Conservation (phyloP, 805 yeast species). For the Ogataea allantospora region DNA sequence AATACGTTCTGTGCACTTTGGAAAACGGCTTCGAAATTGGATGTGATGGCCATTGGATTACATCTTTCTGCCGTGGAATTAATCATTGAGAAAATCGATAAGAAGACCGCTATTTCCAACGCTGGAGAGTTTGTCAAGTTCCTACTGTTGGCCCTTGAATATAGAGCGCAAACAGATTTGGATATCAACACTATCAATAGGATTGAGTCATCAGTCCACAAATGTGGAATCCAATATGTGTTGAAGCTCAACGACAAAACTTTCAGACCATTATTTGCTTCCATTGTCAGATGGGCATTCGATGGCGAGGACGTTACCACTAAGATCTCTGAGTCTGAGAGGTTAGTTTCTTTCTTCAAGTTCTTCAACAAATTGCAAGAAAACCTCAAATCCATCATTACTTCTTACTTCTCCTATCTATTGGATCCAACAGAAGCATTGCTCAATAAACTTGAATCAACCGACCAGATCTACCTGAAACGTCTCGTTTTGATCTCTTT, state of each 20-base stretch:
- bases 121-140: slow-evolving; percentile 67
- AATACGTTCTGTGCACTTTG: slow-evolving; percentile 63
- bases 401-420: slow-evolving; percentile 83
- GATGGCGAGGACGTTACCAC: slow-evolving; percentile 70
- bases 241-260: slow-evolving; percentile 91
- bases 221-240: slow-evolving; percentile 71
- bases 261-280: slow-evolving; percentile 88
- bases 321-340: slow-evolving; percentile 48
- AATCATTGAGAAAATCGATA: slow-evolving; percentile 64
- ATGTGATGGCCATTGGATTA: slow-evolving; percentile 59
- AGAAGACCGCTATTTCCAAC: slow-evolving; percentile 71
- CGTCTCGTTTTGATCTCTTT: slow-evolving; percentile 73
- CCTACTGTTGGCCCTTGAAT: slow-evolving; percentile 67
- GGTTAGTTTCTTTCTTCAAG: slow-evolving; percentile 75
- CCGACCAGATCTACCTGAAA: slow-evolving; percentile 54
- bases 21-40: slow-evolving; percentile 40
- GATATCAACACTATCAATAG: slow-evolving; percentile 75
- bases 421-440: slow-evolving; percentile 67
- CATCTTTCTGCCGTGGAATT: slow-evolving; percentile 66
- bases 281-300: slow-evolving; percentile 87
- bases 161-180: slow-evolving; percentile 57
- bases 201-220: slow-evolving; percentile 73
- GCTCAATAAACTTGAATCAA: slow-evolving; percentile 47
- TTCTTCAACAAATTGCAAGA: slow-evolving; percentile 85
- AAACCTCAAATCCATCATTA: slow-evolving; percentile 79